Base-by-base conservation (phyloP, 441 rosid genomes). In the Adansonia rubrostipa region DNA sequence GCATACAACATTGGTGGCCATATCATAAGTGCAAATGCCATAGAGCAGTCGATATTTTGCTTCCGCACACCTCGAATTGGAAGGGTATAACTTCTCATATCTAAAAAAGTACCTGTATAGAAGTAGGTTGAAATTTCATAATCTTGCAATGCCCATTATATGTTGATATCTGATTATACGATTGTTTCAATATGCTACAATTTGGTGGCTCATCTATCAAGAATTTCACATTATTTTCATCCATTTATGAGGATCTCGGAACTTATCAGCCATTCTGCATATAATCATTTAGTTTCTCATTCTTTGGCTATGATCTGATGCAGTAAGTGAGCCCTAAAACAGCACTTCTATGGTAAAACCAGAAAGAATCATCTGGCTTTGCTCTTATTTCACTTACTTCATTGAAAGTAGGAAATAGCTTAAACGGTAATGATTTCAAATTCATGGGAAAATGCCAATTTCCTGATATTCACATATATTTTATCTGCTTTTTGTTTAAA, bases 1-100 rank as follows among this genome's bases (percentile, higher is more conserved):
- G 90, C 93, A 10, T 95, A 95, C 81, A 95, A 93, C 87, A 88
- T 95, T 9, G 95, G 95, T 42, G 99, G 97, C 45, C 92, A 87
- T 54, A 81, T 91, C 66, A 80, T 93, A 69, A 93, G 92, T 63
- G 98, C 97, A 82, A 92, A 88, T 84, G 86, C 97, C 72, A 90
- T 95, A 68, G 96, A 95, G 87, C 91, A 91, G 83, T 91, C 93
- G 8, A 87, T 95, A 83, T 88, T 95, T 75, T 81, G 97, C 84
- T 82, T 95, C 80, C 89, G 78, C 9, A 82, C 96, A 79, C 93
- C 91, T 65, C 85, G 97, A 66, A 83, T 80, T 62, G 99, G 97
- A 71, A 80, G 92, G 87, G 98, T 95, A 92, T 64, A 44, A 63
- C 67, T 77, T 22, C 28, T 51, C 50, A 54, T 24, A 6, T 20